These are phyloP conservation scores for Phanerochaete carnosa DNA, from an alignment of 768 basidiomycete species.

Conservation along the genomic window DNA sequence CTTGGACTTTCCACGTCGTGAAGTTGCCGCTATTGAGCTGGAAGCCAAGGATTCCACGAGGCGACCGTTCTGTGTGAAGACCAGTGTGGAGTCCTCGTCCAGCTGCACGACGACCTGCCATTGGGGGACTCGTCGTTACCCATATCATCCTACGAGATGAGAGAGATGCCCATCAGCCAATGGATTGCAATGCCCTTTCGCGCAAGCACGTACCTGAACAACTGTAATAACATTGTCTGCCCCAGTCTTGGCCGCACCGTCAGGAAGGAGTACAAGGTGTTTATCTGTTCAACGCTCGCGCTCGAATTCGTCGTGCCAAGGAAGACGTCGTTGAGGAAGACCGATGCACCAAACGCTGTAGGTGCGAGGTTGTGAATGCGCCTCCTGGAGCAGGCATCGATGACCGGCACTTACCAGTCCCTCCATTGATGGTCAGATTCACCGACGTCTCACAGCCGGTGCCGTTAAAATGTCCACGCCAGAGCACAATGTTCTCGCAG, in stretches of 20 bases:
- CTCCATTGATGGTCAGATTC: conserved; percentile 79
- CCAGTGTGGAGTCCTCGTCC: neutral
- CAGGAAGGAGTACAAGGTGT: conserved; percentile 61
- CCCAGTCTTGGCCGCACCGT: conserved; percentile 44
- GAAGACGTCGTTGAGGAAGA: conserved; percentile 77
- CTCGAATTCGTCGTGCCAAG: conserved; percentile 62
- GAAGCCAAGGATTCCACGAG: conserved; percentile 79
- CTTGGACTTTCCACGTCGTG: conserved; percentile 41
- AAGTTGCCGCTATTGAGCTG: conserved; percentile 52
- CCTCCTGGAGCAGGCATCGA: neutral
- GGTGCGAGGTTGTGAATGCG: neutral
- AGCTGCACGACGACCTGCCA: conserved; percentile 30
- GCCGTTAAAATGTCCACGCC: conserved; percentile 76
- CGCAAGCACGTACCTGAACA: conserved; percentile 50
- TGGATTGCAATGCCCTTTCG: neutral
- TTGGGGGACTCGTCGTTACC: conserved; percentile 62
- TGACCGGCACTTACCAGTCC: conserved; percentile 47
- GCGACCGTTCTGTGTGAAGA: conserved; percentile 32
- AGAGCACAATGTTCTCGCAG: conserved; percentile 79
- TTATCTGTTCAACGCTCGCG: conserved; percentile 62
- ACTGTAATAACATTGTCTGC: conserved; percentile 76
- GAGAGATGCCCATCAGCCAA: neutral
- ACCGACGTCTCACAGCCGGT: conserved; percentile 59
- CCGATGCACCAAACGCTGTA: conserved; percentile 75
- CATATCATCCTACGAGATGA: conserved; percentile 17